Base-by-base conservation (phyloP, 2,329 filamentous ascomycete species). In the Fusarium liriodendri region DNA sequence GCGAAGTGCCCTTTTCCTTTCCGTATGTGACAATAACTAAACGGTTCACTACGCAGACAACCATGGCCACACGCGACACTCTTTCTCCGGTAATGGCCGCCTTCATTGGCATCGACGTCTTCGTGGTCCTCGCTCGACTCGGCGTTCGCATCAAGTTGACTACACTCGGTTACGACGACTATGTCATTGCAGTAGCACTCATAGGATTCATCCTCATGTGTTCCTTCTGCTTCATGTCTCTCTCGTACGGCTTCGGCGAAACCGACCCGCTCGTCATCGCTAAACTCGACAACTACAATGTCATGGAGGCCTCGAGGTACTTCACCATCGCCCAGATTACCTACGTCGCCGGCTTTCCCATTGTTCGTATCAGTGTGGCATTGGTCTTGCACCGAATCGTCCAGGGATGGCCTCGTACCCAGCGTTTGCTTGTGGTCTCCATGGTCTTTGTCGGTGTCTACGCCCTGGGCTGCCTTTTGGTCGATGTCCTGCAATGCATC, bases 11-110 rank as follows among this genome's bases (percentile, higher is more conserved):
- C n/a, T 4, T 42, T 22, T 13, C 13, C n/a, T 33, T 55, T 14
- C 29, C 10, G 5, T 16, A n/a, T 35, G 27, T 16, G 29, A 20
- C n/a, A 4, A 55, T 4, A 55, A 55, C 50, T 55, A 11, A 55
- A 32, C 27, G 3, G 18, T 7, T 54, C 4, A 20, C 10, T 8
- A 55, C n/a, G 22, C 11, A 55, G 32, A n/a, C 10, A n/a, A 33
- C 13, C 6, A 69, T 69, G 66, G 32, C 64, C 35, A 64, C 67
- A 13, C 66, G 66, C 18, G 66, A 69, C 29, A 14, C 66, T 62
- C 47, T 33, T 25, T 16, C 55, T 16, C 55, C 66, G 3, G 45
- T 69, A 3, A 69, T 69, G 66, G 66, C 57, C 16, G 64, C 55
- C 32, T 69, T 69, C 20, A 67, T 69, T 29, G 66, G 25, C 57